These are phyloP conservation scores for Besnoitia besnoiti DNA, from an alignment of 169 alveolate genomes.

Conservation along the genomic window DNA sequence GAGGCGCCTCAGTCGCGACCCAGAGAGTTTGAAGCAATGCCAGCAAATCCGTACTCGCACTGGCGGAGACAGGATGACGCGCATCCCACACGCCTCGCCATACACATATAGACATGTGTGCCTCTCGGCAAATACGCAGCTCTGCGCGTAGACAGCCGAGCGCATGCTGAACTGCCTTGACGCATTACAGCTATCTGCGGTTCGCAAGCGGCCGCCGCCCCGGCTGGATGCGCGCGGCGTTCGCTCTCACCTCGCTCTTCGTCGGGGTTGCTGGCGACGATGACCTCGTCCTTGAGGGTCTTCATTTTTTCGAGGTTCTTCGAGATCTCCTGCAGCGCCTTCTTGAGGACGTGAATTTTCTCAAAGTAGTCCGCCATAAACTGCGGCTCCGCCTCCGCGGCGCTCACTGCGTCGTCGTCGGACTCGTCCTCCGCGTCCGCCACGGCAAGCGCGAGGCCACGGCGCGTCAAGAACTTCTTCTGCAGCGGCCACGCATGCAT, in stretches of 20 bases:
- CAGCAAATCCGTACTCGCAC: too few species aligned
- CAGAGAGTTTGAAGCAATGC: too few species aligned
- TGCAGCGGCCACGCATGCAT: slow-evolving; percentile 8
- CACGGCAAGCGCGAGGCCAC: neutral
- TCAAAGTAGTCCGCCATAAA: slow-evolving; percentile 44
- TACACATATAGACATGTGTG: neutral
- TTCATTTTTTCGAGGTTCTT: slow-evolving; percentile 34
- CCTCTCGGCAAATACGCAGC: neutral
- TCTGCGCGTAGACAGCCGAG: neutral
- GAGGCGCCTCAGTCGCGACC: too few species aligned
- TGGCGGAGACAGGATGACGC: too few species aligned
- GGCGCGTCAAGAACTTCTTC: neutral
- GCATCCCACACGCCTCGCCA: too few species aligned
- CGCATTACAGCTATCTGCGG: too few species aligned
- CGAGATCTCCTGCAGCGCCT: slow-evolving; percentile 5
- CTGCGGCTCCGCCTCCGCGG: neutral
- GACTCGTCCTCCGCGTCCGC: neutral
- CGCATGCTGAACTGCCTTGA: too few species aligned
- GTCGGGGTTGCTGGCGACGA: slow-evolving; percentile 55
- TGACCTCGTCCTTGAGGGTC: slow-evolving; percentile 1
- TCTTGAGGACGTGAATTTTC: neutral
- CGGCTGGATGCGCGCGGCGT: neutral
- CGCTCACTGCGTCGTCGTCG: neutral
- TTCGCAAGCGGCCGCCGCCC: too few species aligned
- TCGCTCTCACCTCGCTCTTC: slow-evolving; percentile 39